Evolutionary conservation across 1,284 basidiomycete species (phyloP), one percentile per base, ranked within the genome.

Genomic region (Moniliophthora roreri): DNA sequence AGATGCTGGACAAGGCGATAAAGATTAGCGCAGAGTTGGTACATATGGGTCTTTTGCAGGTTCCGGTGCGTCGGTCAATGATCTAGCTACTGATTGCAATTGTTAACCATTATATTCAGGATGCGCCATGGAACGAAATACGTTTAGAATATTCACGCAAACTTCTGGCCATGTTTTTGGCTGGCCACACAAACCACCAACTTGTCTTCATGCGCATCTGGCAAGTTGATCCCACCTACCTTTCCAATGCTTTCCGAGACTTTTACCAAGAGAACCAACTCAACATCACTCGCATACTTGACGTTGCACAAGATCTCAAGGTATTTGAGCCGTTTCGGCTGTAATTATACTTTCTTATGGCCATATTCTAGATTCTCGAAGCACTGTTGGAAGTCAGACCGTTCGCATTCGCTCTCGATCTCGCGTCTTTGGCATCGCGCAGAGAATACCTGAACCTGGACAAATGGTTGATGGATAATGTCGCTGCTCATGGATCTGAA

Each of bases 131-230:
- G 89, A 93, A 89, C 59, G 83, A 88, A 16, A 88, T 95, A 45
- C 90, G 96, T 42, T 72, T 82, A 32, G 91, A 95, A 60, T 92
- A 98, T 69, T 87, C 91, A 15, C 84, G 89, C 50, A 91, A 91
- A 64, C 79, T 99, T 23, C 77, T 98, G 48, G 80, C 85, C 41
- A 91, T 95, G 84, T 98, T 99, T 77, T 79, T 99, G 45, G 87
- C 85, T 18, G 91, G 93, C 4, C 91, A 97, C 65, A 93, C 94
- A 6, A 95, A 95, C 60, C 92, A 96, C 62, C 92, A 96, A 61
- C 83, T 99, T 20, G 95, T 98, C 53, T 98, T 99, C 75, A 93
- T 96, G 85, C 82, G 93, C 53, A 85, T 99, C 55, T 96, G 92
- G 89, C 91, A 95, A 64, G 90, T 91, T 47, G 86, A 95, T 63